Conservation (phyloP, 441 rosid species). For the Kokia cookei region DNA sequence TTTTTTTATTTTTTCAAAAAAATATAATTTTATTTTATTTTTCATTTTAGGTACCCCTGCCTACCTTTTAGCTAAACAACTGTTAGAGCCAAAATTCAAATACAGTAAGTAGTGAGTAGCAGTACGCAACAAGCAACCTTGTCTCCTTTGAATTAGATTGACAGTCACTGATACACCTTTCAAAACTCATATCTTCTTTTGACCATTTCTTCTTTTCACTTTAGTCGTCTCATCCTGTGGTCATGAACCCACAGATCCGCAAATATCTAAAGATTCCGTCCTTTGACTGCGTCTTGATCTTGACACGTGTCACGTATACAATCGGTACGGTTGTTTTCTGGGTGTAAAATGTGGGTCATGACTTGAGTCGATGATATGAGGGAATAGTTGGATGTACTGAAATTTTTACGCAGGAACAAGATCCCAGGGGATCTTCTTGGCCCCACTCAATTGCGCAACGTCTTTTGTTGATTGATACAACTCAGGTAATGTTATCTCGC, state of each 20-base stretch:
- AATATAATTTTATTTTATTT: too few relatives aligned
- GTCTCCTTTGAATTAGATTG: not conserved
- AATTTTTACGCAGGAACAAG: not conserved
- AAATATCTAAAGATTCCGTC: constrained; percentile 1
- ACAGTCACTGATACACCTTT: too few relatives aligned
- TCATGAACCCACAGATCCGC: not conserved
- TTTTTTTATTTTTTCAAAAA: too few relatives aligned
- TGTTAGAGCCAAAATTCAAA: not conserved
- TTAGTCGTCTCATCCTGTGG: not conserved
- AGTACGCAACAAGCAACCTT: constrained; percentile 6
- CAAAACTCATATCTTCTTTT: constrained; percentile 3
- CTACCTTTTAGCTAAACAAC: too few relatives aligned
- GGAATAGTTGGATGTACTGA: constrained; percentile 20
- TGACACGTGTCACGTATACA: too few relatives aligned
- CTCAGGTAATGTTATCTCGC: not conserved
- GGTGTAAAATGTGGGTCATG: not conserved
- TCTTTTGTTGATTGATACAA: not conserved
- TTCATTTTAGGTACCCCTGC: too few relatives aligned
- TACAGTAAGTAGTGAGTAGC: not conserved
- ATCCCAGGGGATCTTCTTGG: constrained; percentile 14
- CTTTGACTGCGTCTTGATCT: not conserved
- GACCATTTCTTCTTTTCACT: not conserved
- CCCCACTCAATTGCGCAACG: not conserved
- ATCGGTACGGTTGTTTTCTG: not conserved
- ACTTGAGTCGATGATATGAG: constrained; percentile 2